Evolutionary conservation across 2,329 filamentous ascomycete species (phyloP), one percentile per base, ranked within the genome.

Genomic region (Colletotrichum cereale): DNA sequence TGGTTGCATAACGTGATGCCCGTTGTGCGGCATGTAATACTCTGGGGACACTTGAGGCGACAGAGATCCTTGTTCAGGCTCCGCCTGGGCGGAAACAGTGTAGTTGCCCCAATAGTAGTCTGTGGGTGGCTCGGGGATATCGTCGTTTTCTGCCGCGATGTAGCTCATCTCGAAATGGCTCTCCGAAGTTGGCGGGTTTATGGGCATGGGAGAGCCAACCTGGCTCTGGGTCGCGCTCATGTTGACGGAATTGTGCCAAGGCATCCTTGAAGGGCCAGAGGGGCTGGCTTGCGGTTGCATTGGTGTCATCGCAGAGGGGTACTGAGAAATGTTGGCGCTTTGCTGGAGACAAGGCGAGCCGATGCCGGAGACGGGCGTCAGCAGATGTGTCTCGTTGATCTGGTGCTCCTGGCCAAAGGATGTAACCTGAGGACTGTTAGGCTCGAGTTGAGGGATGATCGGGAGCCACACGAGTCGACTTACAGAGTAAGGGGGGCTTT

Each of bases 361-460:
- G 66, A 82, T 80, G 58, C 81, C 80, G 57, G 87, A 88, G n/a
- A 84, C 83, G 34, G 87, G 86, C n/a, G 86, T 87, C 60, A 87
- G 78, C 66, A 88, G 79, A 55, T 80, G 81, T 47, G 82, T 77
- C 73, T 87, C 85, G 78, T 81, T 84, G 73, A 80, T 64, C 10
- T 63, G 71, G 5, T 60, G n/a, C 21, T 80, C 75, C 71, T 62
- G 60, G 47, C 70, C 76, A 75, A 81, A 82, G n/a, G 81, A 75
- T 10, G 78, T 77, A 36, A 76, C 75, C 77, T 79, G 67, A 38
- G 24, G 29, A 7, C n/a, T 38, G 65, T 72, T 58, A 72, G 69
- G 58, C 11, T 31, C 26, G 16, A 24, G 8, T n/a, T 14, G 10
- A 24, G 3, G n/a, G 10, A 21, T 38, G 31, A 16, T 40, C 16